phyloP scores from a whole-genome alignment of 208 protist species.

The Angomonas ambiguus region DNA sequence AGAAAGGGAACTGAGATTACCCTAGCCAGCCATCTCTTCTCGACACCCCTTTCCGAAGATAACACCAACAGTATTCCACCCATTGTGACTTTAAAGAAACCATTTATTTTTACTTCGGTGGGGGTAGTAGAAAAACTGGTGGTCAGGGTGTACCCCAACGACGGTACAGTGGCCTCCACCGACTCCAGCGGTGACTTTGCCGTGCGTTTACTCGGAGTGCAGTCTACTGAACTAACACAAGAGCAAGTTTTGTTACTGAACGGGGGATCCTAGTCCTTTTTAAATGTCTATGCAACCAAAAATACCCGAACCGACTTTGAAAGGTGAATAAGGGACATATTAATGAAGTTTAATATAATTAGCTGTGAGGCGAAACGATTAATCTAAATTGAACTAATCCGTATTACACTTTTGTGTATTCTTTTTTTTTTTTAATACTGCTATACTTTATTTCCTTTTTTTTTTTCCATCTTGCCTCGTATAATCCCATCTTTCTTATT shows the following conservation, averaged over 20 bases:
- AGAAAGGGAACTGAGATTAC: neutral
- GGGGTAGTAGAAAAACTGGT: neutral
- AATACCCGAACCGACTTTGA: no score
- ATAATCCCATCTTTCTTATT: no score
- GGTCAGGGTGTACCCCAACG: neutral
- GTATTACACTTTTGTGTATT: no score
- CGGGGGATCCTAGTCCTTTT: neutral
- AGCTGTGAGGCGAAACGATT: conserved; percentile 9
- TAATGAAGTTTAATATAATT: no score
- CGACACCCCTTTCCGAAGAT: neutral
- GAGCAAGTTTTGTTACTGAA: conserved; percentile 44
- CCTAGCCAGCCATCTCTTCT: neutral
- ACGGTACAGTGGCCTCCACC: conserved; percentile 1
- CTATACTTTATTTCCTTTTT: neutral
- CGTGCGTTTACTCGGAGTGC: conserved; percentile 43
- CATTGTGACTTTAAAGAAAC: neutral
- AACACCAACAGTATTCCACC: neutral
- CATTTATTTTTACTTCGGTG: neutral
- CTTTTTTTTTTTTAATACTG: neutral
- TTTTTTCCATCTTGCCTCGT: no score
- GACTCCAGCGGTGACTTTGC: conserved; percentile 25
- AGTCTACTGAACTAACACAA: conserved; percentile 43
- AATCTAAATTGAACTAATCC: no score
- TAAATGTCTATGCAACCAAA: no score
- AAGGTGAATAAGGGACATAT: no score